Evolutionary conservation across 2,329 filamentous ascomycete species (phyloP).

Genomic region (Truncatella angustata): DNA sequence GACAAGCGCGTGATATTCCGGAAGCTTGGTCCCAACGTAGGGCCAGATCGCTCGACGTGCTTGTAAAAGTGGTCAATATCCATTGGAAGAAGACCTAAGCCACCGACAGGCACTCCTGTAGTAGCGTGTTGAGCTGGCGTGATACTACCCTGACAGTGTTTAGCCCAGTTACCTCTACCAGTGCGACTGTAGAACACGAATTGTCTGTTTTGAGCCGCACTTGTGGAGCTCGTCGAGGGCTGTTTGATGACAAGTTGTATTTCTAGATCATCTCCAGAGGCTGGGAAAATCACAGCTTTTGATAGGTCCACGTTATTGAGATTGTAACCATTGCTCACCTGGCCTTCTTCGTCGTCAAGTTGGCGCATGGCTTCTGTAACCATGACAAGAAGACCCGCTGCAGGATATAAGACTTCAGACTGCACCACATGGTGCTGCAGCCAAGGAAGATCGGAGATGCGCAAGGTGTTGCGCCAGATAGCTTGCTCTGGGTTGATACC

Average conservation of each 20-base stretch:
- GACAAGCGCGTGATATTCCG: neutral
- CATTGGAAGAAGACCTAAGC: constrained; percentile 1
- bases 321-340: neutral
- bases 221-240: neutral
- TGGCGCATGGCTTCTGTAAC: constrained; percentile 21
- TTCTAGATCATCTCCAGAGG: neutral
- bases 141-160: constrained; percentile 5
- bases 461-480: constrained; percentile 24
- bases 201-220: neutral
- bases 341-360: constrained; percentile 12
- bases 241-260: constrained; percentile 3
- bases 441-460: constrained; percentile 15
- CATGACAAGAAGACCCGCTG: constrained; percentile 19
- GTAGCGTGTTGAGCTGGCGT: neutral
- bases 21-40: constrained; percentile 2
- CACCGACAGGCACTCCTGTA: neutral
- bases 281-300: constrained; percentile 2
- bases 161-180: neutral
- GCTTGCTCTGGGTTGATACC: constrained; percentile 14
- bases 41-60: neutral
- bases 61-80: constrained; percentile 5
- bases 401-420: constrained; percentile 19
- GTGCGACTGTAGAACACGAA: constrained; percentile 7
- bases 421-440: constrained; percentile 18
- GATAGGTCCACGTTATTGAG: neutral